Evolutionary conservation across 768 basidiomycete species (phyloP).

Genomic region (Boletus tylopilopsis): DNA sequence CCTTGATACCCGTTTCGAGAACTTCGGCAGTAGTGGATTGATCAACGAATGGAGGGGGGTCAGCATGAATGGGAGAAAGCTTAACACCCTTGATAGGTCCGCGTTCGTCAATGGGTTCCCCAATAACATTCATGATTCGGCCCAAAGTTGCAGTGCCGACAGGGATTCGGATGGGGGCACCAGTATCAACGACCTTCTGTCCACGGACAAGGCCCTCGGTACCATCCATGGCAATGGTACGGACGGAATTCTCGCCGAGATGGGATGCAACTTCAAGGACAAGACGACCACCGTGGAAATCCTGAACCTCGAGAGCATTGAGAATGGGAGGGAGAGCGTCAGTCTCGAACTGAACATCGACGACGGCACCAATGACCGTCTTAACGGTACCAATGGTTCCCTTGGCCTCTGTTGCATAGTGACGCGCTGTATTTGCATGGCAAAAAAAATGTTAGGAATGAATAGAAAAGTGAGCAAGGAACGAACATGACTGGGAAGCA

Average conservation of each 20-base stretch:
- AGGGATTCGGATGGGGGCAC: slow-evolving; percentile 93
- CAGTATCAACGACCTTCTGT: slow-evolving; percentile 95
- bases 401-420: slow-evolving; percentile 90
- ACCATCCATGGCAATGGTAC: slow-evolving; percentile 99
- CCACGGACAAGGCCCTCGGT: slow-evolving; percentile 99
- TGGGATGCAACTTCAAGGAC: slow-evolving; percentile 99
- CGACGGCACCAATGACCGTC: slow-evolving; percentile 99
- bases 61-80: slow-evolving; percentile 90
- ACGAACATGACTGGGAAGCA: slow-evolving; percentile 52
- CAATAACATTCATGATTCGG: slow-evolving; percentile 99
- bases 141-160: slow-evolving; percentile 94
- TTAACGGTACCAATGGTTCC: slow-evolving; percentile 75
- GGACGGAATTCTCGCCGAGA: slow-evolving; percentile 97
- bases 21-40: slow-evolving; percentile 99
- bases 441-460: slow-evolving; percentile 1
- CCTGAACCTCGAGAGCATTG: slow-evolving; percentile 97
- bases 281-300: slow-evolving; percentile 91
- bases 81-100: slow-evolving; percentile 97
- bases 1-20: slow-evolving; percentile 99
- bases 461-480: neutral
- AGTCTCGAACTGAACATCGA: slow-evolving; percentile 97
- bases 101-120: slow-evolving; percentile 99
- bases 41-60: slow-evolving; percentile 95
- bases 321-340: slow-evolving; percentile 92
- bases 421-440: slow-evolving; percentile 49